Evolutionary conservation across 2,329 filamentous ascomycete species (phyloP), one percentile per base, ranked within the genome.

Genomic region (Stachybotrys chartarum): DNA sequence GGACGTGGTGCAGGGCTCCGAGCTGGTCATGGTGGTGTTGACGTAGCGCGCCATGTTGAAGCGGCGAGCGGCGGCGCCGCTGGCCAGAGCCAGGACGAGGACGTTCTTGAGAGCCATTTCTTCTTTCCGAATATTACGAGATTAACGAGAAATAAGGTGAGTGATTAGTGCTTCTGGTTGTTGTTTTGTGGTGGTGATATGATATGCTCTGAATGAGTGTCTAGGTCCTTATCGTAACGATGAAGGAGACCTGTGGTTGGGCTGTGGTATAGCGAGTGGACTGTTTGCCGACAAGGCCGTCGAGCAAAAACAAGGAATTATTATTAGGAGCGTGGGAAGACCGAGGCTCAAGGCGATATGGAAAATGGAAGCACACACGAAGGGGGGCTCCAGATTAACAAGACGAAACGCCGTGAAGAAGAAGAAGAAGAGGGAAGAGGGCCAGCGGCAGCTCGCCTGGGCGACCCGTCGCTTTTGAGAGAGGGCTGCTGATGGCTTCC

Each of bases 41-140:
- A 8, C 14, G 50, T 16, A 52, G 11, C 44, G 50, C 14, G 31
- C 18, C 12, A 52, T 39, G 30, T 52, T 24, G 32, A 52, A 52
- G 12, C 50, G 50, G 35, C 50, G 50, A 32, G 50, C 50, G 16
- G 50, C 39, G 18, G 50, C 50, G 30, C 50, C 50, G 12, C 31
- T 12, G 30, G 35, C 30, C 14, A 17, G 18, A 18, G 50, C 50
- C 50, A 52, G 32, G 35, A 52, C 50, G 50, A 35, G 30, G 35
- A 52, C 31, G 50, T 52, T 52, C 31, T 42, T n/a, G 5, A 52
- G 50, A 52, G 50, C 50, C 50, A 52, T 52, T 44, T 39, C 35
- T 39, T 39, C 35, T 12, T 39, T 39, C 35, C 12, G 16, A n/a
- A n/a, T 16, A 47, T 47, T 47, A 47, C 7, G 45, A 47, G 7